Base-by-base conservation (phyloP, 2,329 filamentous ascomycete species). In the Alternaria triticimaculans region DNA sequence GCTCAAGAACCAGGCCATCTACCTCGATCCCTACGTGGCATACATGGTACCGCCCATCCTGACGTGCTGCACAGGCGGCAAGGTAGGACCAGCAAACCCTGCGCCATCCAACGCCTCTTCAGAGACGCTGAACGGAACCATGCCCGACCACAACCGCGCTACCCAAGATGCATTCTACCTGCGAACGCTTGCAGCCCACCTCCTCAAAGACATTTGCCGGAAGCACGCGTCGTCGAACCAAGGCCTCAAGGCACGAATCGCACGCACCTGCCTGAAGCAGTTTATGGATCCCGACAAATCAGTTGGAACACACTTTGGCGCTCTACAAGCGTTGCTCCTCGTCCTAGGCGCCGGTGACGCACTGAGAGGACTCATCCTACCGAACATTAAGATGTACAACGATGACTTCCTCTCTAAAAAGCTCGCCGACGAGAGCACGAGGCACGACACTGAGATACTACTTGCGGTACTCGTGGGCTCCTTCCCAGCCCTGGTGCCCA, bases 201-300 rank as follows among this genome's bases (percentile, higher is more conserved):
- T 99, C 6, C 87, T 98, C 15, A 90, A 89, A 30, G 87, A 89
- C 37, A 92, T 99, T 43, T 90, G 92, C 5, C 87, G 87, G 66
- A 95, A 94, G 74, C 97, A 96, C 82, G 89, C 91, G 6, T 87
- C 89, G 25, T 91, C 90, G 5, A 97, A 94, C 62, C 89, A 92
- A 46, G 90, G 93, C 14, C 87, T 98, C 25, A 93, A 94, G 61
- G 90, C 94, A 3, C 92, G 96, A 67, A 90, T 99, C 28, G 94
- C 94, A 5, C 88, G 96, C n/a, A 96, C 94, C 0, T 97, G 94
- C 75, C 87, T 98, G 33, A 97, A 97, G 82, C 90, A 92, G 73
- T 95, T 97, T 80, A 87, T 99, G 28, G 94, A 97, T 74, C 92
- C 93, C 0, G 89, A 90, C 46, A 93, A 94, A 75, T 90, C 94